Conservation (phyloP, 2,329 filamentous ascomycete genomes). For the Pseudogymnoascus verrucosus region DNA sequence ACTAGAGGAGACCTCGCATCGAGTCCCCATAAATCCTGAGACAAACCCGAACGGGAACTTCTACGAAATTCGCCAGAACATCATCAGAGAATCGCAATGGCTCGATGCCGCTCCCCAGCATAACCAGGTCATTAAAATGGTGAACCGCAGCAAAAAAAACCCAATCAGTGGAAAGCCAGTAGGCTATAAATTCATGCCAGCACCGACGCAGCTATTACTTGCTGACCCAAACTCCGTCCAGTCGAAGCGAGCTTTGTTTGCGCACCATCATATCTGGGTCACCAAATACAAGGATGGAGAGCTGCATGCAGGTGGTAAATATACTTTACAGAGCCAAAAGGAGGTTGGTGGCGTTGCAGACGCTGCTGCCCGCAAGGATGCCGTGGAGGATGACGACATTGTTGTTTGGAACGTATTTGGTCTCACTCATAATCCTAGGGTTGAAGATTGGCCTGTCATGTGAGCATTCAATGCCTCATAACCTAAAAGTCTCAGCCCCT, state of each 20-base stretch:
- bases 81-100: constrained; percentile 33
- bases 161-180: constrained; percentile 75
- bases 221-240: constrained; percentile 76
- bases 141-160: constrained; percentile 71
- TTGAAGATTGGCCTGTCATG: constrained; percentile 90
- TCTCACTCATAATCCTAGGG: constrained; percentile 77
- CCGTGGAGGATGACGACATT: constrained; percentile 78
- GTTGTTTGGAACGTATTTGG: constrained; percentile 93
- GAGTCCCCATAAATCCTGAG: constrained; percentile 35
- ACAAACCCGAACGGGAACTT: constrained; percentile 46
- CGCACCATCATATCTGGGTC: constrained; percentile 78
- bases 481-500: background rate
- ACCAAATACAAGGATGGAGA: constrained; percentile 63
- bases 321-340: constrained; percentile 26
- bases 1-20: constrained; percentile 45
- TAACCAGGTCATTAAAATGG: constrained; percentile 76
- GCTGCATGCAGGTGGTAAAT: constrained; percentile 27
- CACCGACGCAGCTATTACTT: constrained; percentile 70
- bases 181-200: constrained; percentile 79
- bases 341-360: constrained; percentile 43
- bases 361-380: constrained; percentile 71
- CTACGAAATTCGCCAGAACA: constrained; percentile 40
- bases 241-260: constrained; percentile 85
- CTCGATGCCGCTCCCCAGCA: constrained; percentile 38
- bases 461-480: constrained; percentile 12